phyloP scores from a whole-genome alignment of 768 basidiomycete species.

The Rhodosporidiobolus odoratus region DNA sequence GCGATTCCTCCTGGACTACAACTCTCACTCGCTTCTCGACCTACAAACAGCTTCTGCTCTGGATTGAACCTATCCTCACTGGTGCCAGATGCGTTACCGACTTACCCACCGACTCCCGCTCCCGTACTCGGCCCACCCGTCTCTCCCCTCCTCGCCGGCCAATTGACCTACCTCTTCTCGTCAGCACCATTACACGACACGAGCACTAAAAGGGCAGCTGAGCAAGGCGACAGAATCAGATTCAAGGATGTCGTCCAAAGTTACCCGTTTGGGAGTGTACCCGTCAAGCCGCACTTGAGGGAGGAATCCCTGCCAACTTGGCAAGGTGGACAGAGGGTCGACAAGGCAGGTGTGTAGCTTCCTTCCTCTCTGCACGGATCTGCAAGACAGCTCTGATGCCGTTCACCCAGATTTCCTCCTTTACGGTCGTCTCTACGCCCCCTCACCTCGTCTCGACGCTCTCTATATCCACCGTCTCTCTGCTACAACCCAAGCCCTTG shows the following conservation, averaged over 20 bases:
- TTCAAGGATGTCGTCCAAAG: conserved; percentile 87
- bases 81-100: conserved; percentile 29
- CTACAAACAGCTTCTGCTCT: conserved; percentile 80
- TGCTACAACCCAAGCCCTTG: conserved; percentile 69
- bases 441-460: conserved; percentile 80
- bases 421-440: conserved; percentile 85
- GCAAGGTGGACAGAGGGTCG: conserved; percentile 70
- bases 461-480: conserved; percentile 76
- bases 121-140: conserved; percentile 26
- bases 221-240: conserved; percentile 62
- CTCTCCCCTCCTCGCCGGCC: conserved; percentile 76
- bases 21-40: conserved; percentile 77
- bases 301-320: conserved; percentile 60
- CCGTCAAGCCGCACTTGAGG: conserved; percentile 68
- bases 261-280: conserved; percentile 76
- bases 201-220: conserved; percentile 47
- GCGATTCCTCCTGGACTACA: conserved; percentile 73
- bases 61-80: conserved; percentile 89
- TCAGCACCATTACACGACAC: conserved; percentile 65
- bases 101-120: conserved; percentile 20
- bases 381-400: too few species aligned
- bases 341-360: conserved; percentile 60
- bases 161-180: conserved; percentile 86
- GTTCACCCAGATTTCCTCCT: conserved; percentile 73
- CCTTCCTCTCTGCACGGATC: too few species aligned